phyloP scores from a whole-genome alignment of 306 rosid species.

The Geum urbanum region DNA sequence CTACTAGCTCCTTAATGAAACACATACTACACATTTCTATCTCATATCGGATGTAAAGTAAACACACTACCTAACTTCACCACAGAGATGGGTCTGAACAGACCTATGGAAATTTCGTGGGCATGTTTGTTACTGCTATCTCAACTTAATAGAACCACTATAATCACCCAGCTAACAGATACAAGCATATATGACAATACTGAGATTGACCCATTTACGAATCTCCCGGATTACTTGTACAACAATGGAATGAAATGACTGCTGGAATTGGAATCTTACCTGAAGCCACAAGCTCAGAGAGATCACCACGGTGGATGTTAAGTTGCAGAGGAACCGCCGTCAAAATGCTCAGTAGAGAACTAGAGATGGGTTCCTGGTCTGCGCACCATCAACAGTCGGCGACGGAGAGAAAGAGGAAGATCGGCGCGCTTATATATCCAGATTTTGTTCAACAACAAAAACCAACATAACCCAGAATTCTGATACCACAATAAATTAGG shows the following conservation, averaged over 20 bases:
- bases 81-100: neutral
- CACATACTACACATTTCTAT: neutral
- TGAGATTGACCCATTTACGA: neutral
- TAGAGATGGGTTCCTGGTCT: neutral
- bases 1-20: neutral
- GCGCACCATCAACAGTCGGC: neutral
- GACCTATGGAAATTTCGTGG: neutral
- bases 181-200: too few species aligned
- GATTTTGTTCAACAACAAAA: neutral
- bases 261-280: slow-evolving; percentile 5
- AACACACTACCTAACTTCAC: neutral
- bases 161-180: neutral
- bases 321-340: neutral
- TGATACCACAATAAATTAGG: too few species aligned
- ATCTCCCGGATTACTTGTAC: neutral
- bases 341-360: neutral
- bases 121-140: neutral
- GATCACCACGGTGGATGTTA: neutral
- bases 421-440: neutral
- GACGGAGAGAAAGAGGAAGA: neutral
- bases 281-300: neutral
- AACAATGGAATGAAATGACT: neutral
- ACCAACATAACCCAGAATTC: too few species aligned
- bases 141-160: neutral
- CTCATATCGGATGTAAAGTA: neutral